Base-by-base conservation (phyloP, 805 yeast species). In the Clavispora carvajalis region DNA sequence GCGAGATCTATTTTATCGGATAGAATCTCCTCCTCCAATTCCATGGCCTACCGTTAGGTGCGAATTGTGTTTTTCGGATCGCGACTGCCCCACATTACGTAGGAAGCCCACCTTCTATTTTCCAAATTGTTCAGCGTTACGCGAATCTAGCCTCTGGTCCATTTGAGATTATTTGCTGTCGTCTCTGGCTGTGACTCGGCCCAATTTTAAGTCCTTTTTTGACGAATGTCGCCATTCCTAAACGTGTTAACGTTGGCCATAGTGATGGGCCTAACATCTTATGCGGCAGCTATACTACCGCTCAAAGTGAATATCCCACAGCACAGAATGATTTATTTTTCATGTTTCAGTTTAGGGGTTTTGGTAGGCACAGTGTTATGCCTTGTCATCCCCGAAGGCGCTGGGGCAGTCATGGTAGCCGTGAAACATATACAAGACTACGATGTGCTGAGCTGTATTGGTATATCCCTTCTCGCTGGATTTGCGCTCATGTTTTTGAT, bases 371-470 rank as follows among this genome's bases (percentile, higher is more conserved):
- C 87, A 0, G 69, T 83, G 1, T 57, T 81, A 39, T 65, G 74
- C 8, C 63, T 82, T 13, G 74, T 82, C 19, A 69, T 82, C 15
- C 88, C 88, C 1, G 89, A 82, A 55, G 87, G 86, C 3, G 64
- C 77, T 15, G 77, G 71, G 45, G 67, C 71, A 5, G 48, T 73
- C 33, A 63, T 60, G 43, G 51, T 47, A 5, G 48, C 57, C 10
- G 22, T 36, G 19, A 9, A 33, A 11, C 36, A 23, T 19, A 24
- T 43, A 8, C n/a, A 28, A 16, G 31, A 15, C 31, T 28, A 28
- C 18, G 19, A 28, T 10, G 19, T 28, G 9, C 19, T 15, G n/a
- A 5, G 31, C 16, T 11, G 31, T 28, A 57, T 76, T 28, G 85
- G 86, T 1, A 33, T 73, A 3, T 58, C 77, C 24, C 54, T 81